These are phyloP conservation scores for Colletotrichum shisoi DNA, from an alignment of 2,329 filamentous ascomycete genomes.

Conservation along the genomic window DNA sequence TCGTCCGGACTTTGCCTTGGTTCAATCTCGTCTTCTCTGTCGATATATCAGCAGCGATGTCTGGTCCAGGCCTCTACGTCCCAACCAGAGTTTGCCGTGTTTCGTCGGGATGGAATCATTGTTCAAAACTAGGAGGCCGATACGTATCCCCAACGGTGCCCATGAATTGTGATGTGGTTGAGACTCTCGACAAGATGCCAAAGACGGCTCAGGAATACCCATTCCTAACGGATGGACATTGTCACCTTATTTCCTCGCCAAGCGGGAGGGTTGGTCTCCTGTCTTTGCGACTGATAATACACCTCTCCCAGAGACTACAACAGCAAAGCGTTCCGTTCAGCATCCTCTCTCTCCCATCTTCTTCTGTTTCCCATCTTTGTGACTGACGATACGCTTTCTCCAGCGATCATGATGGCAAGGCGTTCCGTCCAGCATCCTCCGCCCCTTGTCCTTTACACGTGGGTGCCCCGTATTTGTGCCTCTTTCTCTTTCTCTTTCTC, in stretches of 20 bases:
- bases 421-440: neutral
- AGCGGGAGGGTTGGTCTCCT: no score
- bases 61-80: no score
- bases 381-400: neutral
- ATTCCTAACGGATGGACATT: neutral
- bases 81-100: neutral
- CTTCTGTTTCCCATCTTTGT: slow-evolving; percentile 1
- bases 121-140: neutral
- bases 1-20: no score
- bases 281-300: no score
- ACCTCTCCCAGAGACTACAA: no score
- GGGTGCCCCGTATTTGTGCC: neutral
- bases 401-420: neutral
- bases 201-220: neutral
- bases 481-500: neutral
- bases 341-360: no score
- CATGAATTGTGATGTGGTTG: slow-evolving; percentile 2
- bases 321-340: no score
- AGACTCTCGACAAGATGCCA: slow-evolving; percentile 10
- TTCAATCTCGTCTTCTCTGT: no score
- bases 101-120: neutral
- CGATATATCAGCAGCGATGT: no score
- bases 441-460: neutral
- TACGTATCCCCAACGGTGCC: slow-evolving; percentile 10
- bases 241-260: neutral